Percentiles rank a stretch among this genome's conserved stretches.
Conservation (phyloP, 257 asterid species). For the Ocimum tenuiflorum region DNA sequence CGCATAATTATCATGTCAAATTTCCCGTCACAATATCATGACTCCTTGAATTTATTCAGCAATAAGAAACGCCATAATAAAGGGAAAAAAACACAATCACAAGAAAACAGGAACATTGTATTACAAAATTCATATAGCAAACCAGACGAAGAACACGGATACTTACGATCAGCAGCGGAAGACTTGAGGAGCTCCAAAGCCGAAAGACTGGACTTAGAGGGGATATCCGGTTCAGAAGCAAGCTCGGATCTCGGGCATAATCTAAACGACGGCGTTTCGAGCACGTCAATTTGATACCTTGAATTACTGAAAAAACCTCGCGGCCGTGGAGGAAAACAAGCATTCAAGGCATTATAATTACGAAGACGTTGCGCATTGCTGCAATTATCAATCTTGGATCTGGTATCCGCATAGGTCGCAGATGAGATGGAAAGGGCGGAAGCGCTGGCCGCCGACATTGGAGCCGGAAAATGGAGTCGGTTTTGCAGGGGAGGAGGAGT, state of each 20-base stretch:
- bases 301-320: slow-evolving; percentile 8
- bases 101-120: not conserved
- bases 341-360: slow-evolving; percentile 21
- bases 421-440: slow-evolving; percentile 24
- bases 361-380: slow-evolving; percentile 14
- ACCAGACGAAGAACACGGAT: not conserved
- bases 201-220: slow-evolving; percentile 48
- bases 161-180: slow-evolving; percentile 71
- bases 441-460: slow-evolving; percentile 46
- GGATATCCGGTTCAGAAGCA: slow-evolving; percentile 24
- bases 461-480: slow-evolving; percentile 16
- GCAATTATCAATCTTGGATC: slow-evolving; percentile 17
- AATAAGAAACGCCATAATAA: not conserved
- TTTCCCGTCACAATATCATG: not conserved
- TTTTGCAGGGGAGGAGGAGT: slow-evolving; percentile 23
- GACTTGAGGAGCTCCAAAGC: slow-evolving; percentile 76
- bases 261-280: slow-evolving; percentile 21
- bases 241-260: slow-evolving; percentile 46
- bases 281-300: slow-evolving; percentile 23
- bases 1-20: not conserved
- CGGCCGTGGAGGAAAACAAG: slow-evolving; percentile 26
- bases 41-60: not conserved
- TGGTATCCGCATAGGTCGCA: not conserved
- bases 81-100: not conserved
- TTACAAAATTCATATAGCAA: not conserved